Conservation (phyloP, 2,329 filamentous ascomycete species). For the Cytospora chrysosperma region DNA sequence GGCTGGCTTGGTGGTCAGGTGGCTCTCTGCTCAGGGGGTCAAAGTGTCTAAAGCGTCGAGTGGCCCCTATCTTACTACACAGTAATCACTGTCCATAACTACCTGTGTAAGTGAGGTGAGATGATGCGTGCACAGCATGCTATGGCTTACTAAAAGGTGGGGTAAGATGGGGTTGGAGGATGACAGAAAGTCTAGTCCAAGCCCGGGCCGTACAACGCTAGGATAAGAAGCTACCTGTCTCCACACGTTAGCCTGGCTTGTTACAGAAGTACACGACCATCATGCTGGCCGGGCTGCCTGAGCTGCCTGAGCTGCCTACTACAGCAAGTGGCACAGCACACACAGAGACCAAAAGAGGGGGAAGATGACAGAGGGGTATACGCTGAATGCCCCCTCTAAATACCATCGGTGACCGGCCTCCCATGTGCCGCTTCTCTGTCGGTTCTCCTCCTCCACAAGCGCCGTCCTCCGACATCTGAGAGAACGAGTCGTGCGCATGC, state of each 20-base stretch:
- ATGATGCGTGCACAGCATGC: neutral
- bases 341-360: too few relatives aligned
- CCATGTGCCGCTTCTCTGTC: constrained; percentile 9
- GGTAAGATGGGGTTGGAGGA: neutral
- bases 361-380: neutral
- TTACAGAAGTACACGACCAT: neutral
- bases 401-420: constrained; percentile 20
- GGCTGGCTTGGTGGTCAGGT: neutral
- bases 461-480: constrained; percentile 18
- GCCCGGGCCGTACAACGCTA: neutral
- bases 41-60: neutral
- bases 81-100: too few relatives aligned
- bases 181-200: too few relatives aligned
- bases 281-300: neutral
- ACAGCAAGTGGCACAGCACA: too few relatives aligned
- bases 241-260: neutral
- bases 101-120: neutral
- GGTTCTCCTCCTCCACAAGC: constrained; percentile 20
- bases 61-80: too few relatives aligned
- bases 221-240: neutral
- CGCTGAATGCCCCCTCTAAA: too few relatives aligned
- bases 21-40: neutral
- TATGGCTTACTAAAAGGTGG: neutral
- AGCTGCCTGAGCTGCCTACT: too few relatives aligned
- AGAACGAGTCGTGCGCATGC: neutral